Base-by-base conservation (phyloP, 768 basidiomycete species). In the Boletus sp. region DNA sequence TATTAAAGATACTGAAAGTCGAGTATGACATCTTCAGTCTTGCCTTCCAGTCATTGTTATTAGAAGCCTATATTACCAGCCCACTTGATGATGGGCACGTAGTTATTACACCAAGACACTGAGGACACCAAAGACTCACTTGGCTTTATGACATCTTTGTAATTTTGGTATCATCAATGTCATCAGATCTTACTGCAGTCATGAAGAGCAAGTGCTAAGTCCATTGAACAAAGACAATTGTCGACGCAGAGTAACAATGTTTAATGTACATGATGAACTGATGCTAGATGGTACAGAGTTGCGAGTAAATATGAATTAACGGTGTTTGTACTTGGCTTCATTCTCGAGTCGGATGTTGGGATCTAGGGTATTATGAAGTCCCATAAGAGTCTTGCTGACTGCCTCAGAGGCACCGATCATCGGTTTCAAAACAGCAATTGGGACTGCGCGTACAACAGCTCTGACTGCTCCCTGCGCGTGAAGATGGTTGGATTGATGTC, bases 321-420 rank as follows among this genome's bases (percentile, higher is more conserved):
- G 86, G 45, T 86, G 83, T 73, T 98, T 98, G 76, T 98, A 98
- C 75, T 98, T 98, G 52, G 92, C 94, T 63, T 91, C 90, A 63
- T 88, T 89, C 69, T 96, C 94, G 50, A 83, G 79, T 45, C 85
- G 83, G 47, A 89, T 78, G 56, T 86, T 83, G 10, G 96, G 94
- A 71, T 98, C 94, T 65, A 99, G 75, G 46, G 92, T 83, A 70
- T 98, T 98, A 64, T 94, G 89, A 39, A 99, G 78, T 8, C 97
- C 97, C 53, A 98, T 81, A 37, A 98, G 75, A 1, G 96, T 95
- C 78, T 98, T 95, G 75, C 93, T 89, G 57, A 98, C 89, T 3
- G 97, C 97, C 73, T 97, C 96, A 49, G 89, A 93, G 5, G 95
- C 94, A 5, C 97, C 97, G 55, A 98, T 99, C 93, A 97, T 96